Evolutionary conservation across 352 stramenopile species (phyloP), one percentile per base, ranked within the genome.

Genomic region (Pythium dissimile): DNA sequence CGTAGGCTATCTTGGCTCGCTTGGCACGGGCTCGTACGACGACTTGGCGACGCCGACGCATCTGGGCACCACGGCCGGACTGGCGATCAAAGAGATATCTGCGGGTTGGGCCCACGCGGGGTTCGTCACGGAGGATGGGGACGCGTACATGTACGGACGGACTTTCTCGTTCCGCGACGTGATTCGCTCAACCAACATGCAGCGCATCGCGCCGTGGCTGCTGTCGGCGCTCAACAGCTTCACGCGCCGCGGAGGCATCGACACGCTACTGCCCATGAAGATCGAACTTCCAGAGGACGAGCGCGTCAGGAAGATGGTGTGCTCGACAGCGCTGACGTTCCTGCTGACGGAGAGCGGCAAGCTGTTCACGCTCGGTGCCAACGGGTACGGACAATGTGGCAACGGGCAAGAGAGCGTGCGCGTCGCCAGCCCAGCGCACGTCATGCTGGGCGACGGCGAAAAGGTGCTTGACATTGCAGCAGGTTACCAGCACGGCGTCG

Each of bases 141-240:
- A 86, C 26, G 84, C 80, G 28, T 92, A 80, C 48, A 70, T 88
- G 39, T 94, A 78, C 52, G 84, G 84, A 28, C 84, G 82, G 41
- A 88, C 84, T 30, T 79, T 91, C 57, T 92, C 84, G 50, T 94
- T 94, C 54, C 77, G 79, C 27, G 84, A 92, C 44, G 84, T 94
- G 32, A 90, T 94, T 54, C 78, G 84, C 8, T 71, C 80, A 20
- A 94, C 82, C 43, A 92, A 92, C 64, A 92, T 94, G 65, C 76
- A 92, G 54, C 84, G 84, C 24, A 62, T 92, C 31, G 70, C 83
- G 42, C 84, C 84, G 50, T 82, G 74, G 62, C 64, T 94, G 45
- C 68, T 92, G 30, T 61, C 59, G 39, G 77, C 69, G 66, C 81
- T 91, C 54, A 94, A 92, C 66, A 76, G 39, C 45, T 86, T 94